Conservation (phyloP, 495 filamentous ascomycete genomes). For the Schizothecium vesticola region DNA sequence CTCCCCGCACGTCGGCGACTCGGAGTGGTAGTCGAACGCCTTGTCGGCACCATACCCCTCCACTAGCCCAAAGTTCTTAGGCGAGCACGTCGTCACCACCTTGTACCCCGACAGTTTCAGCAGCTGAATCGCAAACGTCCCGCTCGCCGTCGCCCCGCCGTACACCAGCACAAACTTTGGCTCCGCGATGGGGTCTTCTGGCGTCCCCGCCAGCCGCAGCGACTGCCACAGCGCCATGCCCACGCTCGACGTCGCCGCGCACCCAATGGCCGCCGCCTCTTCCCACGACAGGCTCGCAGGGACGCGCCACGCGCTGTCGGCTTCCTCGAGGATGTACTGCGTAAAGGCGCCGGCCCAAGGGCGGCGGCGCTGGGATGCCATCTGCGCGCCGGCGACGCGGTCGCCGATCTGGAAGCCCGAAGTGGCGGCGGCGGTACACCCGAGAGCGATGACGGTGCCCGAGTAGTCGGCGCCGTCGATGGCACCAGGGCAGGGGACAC, state of each 20-base stretch:
- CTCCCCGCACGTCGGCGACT: background rate
- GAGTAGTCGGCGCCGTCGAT: background rate
- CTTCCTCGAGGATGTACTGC: background rate
- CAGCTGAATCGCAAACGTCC: conserved; percentile 6
- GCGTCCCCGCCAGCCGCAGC: background rate
- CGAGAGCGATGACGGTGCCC: background rate
- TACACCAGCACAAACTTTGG: background rate
- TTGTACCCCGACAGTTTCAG: background rate
- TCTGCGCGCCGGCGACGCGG: background rate
- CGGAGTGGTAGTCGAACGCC: conserved; percentile 6
- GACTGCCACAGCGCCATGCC: background rate
- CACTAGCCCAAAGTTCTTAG: background rate
- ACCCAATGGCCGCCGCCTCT: background rate
- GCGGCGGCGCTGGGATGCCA: background rate
- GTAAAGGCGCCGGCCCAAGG: background rate
- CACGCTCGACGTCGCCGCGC: background rate
- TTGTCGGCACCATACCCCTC: conserved; percentile 5
- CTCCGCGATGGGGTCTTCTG: background rate
- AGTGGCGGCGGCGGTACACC: background rate
- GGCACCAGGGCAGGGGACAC: background rate
- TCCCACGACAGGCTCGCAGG: background rate
- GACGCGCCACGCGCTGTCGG: background rate
- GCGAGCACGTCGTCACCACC: conserved; percentile 10
- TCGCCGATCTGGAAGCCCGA: background rate
- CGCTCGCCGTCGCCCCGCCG: conserved; percentile 6